Base-by-base conservation (phyloP, 75 land plant genomes). In the Selaginella moellendorffii region DNA sequence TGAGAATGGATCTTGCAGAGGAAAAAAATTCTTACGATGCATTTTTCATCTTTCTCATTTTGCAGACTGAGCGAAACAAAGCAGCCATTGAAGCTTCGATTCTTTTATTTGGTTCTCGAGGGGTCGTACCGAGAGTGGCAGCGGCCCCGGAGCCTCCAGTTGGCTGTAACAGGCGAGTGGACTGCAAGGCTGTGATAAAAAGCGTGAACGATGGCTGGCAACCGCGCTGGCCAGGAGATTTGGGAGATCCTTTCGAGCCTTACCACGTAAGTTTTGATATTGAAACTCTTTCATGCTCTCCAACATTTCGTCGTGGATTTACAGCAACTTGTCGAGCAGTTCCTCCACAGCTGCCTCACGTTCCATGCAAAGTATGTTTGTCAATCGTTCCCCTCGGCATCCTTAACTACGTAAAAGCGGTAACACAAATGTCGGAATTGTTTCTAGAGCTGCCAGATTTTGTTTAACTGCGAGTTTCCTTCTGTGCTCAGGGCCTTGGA, bases 221-320 rank as follows among this genome's bases (percentile, higher is more conserved):
- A 36, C 76, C 76, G 0, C 71, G 76, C 22, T 74, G 76, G 76
- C 72, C 58, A 28, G 76, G 76, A 1, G 76, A 74, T 58, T 21
- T 68, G 53, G 76, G 76, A 22, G 76, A 74, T 28, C 76, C 76
- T 1, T 74, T 74, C 26, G 76, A 74, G 29, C 76, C 76, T 24
- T 74, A 74, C 67, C 30, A 56, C 21, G 76, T 74, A 56, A 19
- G 59, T 56, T 9, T 56, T 9, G 5, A 56, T 56, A 25, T 19
- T 9, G 10, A 10, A 18, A 46, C 51, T 46, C 51, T 46, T 10
- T 10, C 18, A 25, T 56, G 24, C 14, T 36, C 46, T 36, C n/a
- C n/a, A 21, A 56, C 59, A 25, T 56, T 65, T 21, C 22, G 27
- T 51, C 12, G 29, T n/a, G n/a, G n/a, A n/a, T n/a, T 70, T 73